phyloP scores from a whole-genome alignment of 805 yeast species.

The Teunomyces cretensis region DNA sequence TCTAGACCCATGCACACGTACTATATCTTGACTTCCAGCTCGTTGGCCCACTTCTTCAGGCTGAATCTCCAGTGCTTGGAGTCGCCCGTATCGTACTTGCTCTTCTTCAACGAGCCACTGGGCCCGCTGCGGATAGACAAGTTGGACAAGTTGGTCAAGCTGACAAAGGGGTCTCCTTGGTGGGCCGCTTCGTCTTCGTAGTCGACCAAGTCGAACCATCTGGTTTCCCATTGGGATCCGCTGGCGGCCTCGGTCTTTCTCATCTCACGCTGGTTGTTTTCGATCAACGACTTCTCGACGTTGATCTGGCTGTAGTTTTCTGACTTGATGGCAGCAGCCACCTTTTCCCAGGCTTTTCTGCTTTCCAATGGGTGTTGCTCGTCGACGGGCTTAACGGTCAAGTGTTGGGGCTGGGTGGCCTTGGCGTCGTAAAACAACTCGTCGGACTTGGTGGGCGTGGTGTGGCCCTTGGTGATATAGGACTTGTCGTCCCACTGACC shows the following conservation, averaged over 20 bases:
- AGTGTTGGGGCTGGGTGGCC: conserved; percentile 48
- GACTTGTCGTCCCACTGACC: conserved; percentile 94
- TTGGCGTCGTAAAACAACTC: conserved; percentile 65
- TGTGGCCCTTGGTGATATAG: conserved; percentile 56
- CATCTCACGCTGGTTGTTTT: conserved; percentile 79
- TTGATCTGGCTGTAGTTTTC: conserved; percentile 78
- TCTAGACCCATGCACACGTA: too few relatives aligned
- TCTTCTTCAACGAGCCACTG: conserved; percentile 59
- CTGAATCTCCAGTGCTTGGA: conserved; percentile 72
- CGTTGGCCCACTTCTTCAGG: conserved; percentile 54
- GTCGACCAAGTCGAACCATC: conserved; percentile 68
- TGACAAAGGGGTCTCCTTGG: conserved; percentile 30
- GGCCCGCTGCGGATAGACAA: conserved; percentile 65
- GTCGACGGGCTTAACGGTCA: conserved; percentile 76
- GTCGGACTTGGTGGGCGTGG: conserved; percentile 43
- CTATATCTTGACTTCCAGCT: conserved; percentile 49
- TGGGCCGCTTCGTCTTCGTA: conserved; percentile 17
- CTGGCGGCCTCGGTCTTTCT: conserved; percentile 69
- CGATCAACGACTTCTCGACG: conserved; percentile 73
- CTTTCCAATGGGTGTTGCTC: conserved; percentile 80
- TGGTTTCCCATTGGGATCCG: conserved; percentile 68
- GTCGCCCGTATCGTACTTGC: conserved; percentile 52
- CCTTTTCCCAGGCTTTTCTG: conserved; percentile 86
- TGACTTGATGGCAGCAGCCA: conserved; percentile 78
- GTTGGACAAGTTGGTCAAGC: conserved; percentile 45